A percentile compares a stretch with the other conserved stretches of the same genome.
Evolutionary conservation across 2,329 filamentous ascomycete genomes (phyloP).

Genomic region (Talaromyces sp.): DNA sequence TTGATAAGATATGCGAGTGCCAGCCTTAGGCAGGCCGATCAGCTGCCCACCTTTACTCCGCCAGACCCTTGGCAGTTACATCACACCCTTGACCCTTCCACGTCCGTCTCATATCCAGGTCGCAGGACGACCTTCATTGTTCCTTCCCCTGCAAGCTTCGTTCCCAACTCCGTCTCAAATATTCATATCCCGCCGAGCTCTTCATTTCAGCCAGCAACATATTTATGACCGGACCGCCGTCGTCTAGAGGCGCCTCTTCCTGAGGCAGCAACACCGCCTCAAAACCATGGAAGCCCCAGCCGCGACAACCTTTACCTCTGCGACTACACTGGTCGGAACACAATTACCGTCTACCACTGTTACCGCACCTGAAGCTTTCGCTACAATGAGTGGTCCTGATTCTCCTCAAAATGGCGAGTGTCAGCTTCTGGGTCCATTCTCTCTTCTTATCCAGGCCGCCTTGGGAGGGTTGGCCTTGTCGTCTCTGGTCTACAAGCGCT

Average conservation of each 20-base stretch:
- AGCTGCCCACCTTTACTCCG: not conserved
- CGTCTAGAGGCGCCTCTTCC: conserved; percentile 7
- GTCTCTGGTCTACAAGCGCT: conserved; percentile 88
- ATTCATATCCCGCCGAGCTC: not conserved
- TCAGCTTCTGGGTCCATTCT: conserved; percentile 81
- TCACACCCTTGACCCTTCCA: not conserved
- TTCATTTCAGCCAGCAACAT: not conserved
- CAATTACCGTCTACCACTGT: not conserved
- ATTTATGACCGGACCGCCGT: not conserved
- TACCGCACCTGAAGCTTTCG: not conserved
- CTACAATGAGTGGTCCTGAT: conserved; percentile 34
- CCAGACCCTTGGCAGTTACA: not conserved
- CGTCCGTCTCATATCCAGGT: not conserved
- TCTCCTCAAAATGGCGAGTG: conserved; percentile 64
- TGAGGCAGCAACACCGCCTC: conserved; percentile 7
- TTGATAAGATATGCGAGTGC: not conserved
- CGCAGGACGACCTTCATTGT: not conserved
- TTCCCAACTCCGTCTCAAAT: not conserved
- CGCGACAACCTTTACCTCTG: not conserved
- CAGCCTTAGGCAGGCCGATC: not conserved
- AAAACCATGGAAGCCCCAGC: conserved; percentile 4
- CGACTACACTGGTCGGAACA: conserved; percentile 6
- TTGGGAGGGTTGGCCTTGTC: conserved; percentile 77
- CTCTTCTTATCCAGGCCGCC: conserved; percentile 80
- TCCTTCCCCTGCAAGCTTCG: not conserved